Evolutionary conservation across 163 green algal genomes (phyloP).

Genomic region (Scenedesmus sp.): DNA sequence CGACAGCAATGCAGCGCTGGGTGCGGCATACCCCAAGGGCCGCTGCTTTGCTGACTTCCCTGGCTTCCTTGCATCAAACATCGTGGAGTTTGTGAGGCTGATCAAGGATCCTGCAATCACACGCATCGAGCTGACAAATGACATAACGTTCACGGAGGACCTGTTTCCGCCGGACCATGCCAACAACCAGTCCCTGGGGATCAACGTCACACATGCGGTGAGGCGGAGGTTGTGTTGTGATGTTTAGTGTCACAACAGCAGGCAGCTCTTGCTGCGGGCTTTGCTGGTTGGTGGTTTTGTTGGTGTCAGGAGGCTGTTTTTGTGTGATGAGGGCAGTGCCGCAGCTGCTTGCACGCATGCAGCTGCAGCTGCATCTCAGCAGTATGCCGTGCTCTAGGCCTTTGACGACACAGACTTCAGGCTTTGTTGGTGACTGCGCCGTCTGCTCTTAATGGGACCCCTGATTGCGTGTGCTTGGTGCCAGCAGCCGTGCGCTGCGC

Average conservation of each 20-base stretch:
- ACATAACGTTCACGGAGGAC: constrained; percentile 17
- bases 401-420: too few species aligned
- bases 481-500: too few species aligned
- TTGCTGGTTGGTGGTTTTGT: too few species aligned
- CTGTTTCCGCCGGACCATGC: constrained; percentile 25
- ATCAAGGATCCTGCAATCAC: constrained; percentile 32
- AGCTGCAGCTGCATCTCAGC: too few species aligned
- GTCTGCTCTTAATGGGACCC: too few species aligned
- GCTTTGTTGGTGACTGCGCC: too few species aligned
- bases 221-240: background rate
- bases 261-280: background rate
- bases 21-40: background rate
- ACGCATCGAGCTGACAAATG: constrained; percentile 28
- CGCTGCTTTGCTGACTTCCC: constrained; percentile 22
- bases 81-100: background rate
- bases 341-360: too few species aligned
- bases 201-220: constrained; percentile 43
- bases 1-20: background rate
- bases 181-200: constrained; percentile 17
- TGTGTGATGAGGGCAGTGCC: too few species aligned
- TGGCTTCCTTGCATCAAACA: background rate
- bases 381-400: too few species aligned
- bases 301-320: too few species aligned
- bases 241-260: background rate
- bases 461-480: too few species aligned